These are phyloP conservation scores for Aspergillus neoniger DNA, from an alignment of 2,329 filamentous ascomycete genomes.

Conservation along the genomic window DNA sequence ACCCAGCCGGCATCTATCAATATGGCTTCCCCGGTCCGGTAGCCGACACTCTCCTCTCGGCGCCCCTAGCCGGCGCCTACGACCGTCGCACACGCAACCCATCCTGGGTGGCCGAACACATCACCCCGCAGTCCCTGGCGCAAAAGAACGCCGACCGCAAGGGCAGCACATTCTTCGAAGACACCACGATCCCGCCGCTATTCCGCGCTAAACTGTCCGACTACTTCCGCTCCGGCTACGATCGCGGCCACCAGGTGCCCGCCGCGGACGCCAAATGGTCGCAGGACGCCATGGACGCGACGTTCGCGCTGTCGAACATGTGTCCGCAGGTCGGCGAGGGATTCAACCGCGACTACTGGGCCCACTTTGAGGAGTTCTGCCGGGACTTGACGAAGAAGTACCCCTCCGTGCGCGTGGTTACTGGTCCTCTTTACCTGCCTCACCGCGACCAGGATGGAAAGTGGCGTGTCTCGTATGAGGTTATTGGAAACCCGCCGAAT, in stretches of 20 bases:
- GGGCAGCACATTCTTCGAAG: constrained; percentile 80
- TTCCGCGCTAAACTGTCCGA: constrained; percentile 91
- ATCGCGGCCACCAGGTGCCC: constrained; percentile 94
- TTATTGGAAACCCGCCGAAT: constrained; percentile 90
- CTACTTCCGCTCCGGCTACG: constrained; percentile 93
- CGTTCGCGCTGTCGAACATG: constrained; percentile 94
- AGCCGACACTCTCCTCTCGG: constrained; percentile 74
- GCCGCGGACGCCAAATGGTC: constrained; percentile 96
- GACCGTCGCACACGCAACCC: constrained; percentile 91
- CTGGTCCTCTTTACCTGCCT: constrained; percentile 89
- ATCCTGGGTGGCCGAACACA: constrained; percentile 94
- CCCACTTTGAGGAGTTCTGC: constrained; percentile 97
- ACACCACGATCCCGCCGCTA: constrained; percentile 73
- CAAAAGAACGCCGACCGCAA: constrained; percentile 77
- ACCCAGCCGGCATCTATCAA: constrained; percentile 75
- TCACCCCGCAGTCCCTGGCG: constrained; percentile 81
- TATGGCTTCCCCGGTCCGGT: constrained; percentile 93
- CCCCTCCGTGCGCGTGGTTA: constrained; percentile 86
- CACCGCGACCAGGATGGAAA: constrained; percentile 85
- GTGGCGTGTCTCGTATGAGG: constrained; percentile 93
- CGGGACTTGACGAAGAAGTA: constrained; percentile 77
- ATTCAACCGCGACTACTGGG: constrained; percentile 99
- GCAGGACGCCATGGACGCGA: constrained; percentile 91
- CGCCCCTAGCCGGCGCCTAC: constrained; percentile 80
- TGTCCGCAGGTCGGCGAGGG: constrained; percentile 97